Evolutionary conservation across 345 rosid species (phyloP), one percentile per base, ranked within the genome.

Genomic region (Lepidium didymum): DNA sequence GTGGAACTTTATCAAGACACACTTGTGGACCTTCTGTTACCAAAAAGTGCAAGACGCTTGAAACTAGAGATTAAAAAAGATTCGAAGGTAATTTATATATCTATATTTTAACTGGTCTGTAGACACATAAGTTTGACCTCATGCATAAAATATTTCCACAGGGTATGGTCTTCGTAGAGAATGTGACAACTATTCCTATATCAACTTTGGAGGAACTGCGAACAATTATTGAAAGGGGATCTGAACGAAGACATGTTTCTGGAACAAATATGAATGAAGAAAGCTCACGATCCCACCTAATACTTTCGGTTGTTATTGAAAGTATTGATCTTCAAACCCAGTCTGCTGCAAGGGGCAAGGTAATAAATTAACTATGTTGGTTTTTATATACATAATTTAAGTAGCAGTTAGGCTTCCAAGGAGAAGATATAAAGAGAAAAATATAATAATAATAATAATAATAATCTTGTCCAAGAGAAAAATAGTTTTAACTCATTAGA

Each of bases 241-340:
- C 90, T 46, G 97, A 91, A 50, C 86, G 56, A 64, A 70, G 99
- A 31, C 99, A 94, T 75, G 87, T 80, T 9, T 88, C 92, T 35
- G 97, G 88, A 67, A 94, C 99, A 58, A 92, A 85, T 33, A 94
- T 94, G 99, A 94, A 91, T 69, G 96, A 86, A 74, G 92, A 94
- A 78, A 94, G 99, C 70, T 94, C 97, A 27, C 86, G 99, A 75
- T 94, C 99, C 60, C 99, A 94, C 77, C 46, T 91, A 69, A 81
- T 94, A 73, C 90, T 94, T 79, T 94, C 97, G 10, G 68, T 94
- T 67, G 81, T 91, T 43, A 87, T 91, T 56, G 97, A 94, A 62
- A 91, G 97, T 78, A 94, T 95, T n/a, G 87, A 91, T 75, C 92
- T 91, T 67, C 99, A 91, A 76, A 89, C 96, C 29, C 97, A 94